phyloP scores from a whole-genome alignment of 164 flowering plant genomes.

The Umbilicus rupestris region DNA sequence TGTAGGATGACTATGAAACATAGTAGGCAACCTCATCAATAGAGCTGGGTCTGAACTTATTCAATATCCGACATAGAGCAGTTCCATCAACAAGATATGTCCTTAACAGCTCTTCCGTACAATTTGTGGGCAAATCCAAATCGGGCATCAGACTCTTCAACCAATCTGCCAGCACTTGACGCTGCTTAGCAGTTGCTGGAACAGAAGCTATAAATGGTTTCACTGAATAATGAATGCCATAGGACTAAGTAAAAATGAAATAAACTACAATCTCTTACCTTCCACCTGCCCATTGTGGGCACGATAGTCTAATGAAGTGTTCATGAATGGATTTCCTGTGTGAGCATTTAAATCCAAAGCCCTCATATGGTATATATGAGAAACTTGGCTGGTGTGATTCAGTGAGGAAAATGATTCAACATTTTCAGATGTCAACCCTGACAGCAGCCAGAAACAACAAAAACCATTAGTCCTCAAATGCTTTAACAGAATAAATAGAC shows the following conservation, averaged over 20 bases:
- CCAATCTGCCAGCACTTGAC: conserved; percentile 51
- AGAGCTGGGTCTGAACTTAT: conserved; percentile 42
- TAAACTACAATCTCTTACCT: neutral
- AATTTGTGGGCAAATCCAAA: conserved; percentile 34
- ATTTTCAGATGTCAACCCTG: neutral
- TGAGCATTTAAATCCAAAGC: too few relatives aligned
- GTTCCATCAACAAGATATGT: conserved; percentile 53
- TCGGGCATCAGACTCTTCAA: conserved; percentile 39
- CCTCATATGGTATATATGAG: neutral
- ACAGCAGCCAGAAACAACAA: neutral
- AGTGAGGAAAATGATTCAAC: neutral
- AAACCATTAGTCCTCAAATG: neutral
- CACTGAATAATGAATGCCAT: neutral
- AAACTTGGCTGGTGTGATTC: neutral
- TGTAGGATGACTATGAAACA: neutral
- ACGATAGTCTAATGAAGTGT: neutral
- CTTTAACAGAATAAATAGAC: neutral
- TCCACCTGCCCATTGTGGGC: neutral
- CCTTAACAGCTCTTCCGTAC: conserved; percentile 72
- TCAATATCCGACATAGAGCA: conserved; percentile 40
- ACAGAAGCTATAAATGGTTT: neutral
- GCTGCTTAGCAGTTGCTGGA: conserved; percentile 26
- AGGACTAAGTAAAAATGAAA: neutral
- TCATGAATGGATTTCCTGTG: neutral
- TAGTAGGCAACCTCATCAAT: conserved; percentile 29